Evolutionary conservation across 2,329 filamentous ascomycete genomes (phyloP), one percentile per base, ranked within the genome.

Genomic region (Neoarthrinium moseri): DNA sequence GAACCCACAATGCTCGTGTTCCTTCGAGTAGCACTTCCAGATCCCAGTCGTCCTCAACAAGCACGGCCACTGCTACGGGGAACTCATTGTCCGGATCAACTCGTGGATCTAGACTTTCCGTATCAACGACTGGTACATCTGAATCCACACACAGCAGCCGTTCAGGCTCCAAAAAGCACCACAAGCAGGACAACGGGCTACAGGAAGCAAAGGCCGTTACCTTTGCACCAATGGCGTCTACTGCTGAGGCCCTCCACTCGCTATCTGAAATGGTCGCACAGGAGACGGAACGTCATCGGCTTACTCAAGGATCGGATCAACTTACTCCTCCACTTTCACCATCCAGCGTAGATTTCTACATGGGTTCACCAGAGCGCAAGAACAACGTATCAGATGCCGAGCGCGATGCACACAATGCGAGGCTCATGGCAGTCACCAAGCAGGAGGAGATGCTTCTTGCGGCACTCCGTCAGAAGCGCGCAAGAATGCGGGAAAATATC

Each of bases 361-460:
- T 73, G 13, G 68, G 69, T 27, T 69, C 68, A 3, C 51, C 56
- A 8, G 58, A 20, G 33, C 18, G 30, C 23, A 35, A 26, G 21
- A 20, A 26, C 11, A 13, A 21, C 21, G 23, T 1, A 13, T 10
- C 15, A 15, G 32, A 36, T 20, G 26, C 35, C 17, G n/a, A 8
- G 11, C 20, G 13, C 27, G 65, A 60, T 36, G 49, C 50, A 20
- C 55, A 59, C 36, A 66, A 65, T 33, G 66, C 64, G 12, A 72
- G 78, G 2, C 66, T 81, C 45, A 81, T 82, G 73, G 75, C 77
- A 1, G 77, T 83, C 15, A 81, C 78, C 0, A 71, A 68, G 4
- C 77, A 81, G 50, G 79, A 83, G 49, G 76, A 82, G 59, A 74
- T 80, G 69, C 66, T 83, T 1, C 65, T 83, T 4, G 73, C 78